Base-by-base conservation (phyloP, 164 flowering plant genomes). In the Liriodendron chinense region DNA sequence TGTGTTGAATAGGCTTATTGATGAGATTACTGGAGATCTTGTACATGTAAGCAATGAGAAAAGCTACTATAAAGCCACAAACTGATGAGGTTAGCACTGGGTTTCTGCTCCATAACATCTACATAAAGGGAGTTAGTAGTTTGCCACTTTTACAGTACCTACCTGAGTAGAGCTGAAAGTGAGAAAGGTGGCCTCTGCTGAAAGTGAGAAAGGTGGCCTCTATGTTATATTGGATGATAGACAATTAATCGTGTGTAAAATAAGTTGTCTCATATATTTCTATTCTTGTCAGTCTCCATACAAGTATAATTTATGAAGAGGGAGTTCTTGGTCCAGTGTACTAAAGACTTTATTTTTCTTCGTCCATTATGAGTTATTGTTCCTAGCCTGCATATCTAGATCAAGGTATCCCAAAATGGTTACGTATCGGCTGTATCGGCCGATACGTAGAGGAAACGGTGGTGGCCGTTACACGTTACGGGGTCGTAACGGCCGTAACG, bases 1-100 rank as follows among this genome's bases (percentile, higher is more conserved):
- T 68, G 16, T 95, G 72, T 78, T 92, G 47, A 85, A 84, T 78
- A 85, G 83, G 68, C 88, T 95, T 53, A 26, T 93, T 18, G 90
- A 91, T 28, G 97, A 93, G 74, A 74, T 87, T 28, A 74, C 85
- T 24, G 63, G 62, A 65, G 94, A 91, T 43, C 70, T 88, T 71
- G 20, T 81, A 49, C 69, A 57, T 2, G 8, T 20, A 70, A 68
- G 75, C 16, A 67, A 49, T 20, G 43, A 73, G 70, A 49, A 16
- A 25, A 50, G 28, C 63, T 22, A 49, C 6, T 61, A n/a, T 69
- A 74, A 49, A 65, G 69, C 49, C 65, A 20, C 49, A 23, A 72
- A 22, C 18, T 69, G 43, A 74, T 47, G 1, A 34, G 26, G 43
- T 53, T 43, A 57, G 28, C 57, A 1, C 63, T 49, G 23, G 24